Conservation (phyloP, 2,329 filamentous ascomycete genomes). For the Pseudogymnoascus sp. region DNA sequence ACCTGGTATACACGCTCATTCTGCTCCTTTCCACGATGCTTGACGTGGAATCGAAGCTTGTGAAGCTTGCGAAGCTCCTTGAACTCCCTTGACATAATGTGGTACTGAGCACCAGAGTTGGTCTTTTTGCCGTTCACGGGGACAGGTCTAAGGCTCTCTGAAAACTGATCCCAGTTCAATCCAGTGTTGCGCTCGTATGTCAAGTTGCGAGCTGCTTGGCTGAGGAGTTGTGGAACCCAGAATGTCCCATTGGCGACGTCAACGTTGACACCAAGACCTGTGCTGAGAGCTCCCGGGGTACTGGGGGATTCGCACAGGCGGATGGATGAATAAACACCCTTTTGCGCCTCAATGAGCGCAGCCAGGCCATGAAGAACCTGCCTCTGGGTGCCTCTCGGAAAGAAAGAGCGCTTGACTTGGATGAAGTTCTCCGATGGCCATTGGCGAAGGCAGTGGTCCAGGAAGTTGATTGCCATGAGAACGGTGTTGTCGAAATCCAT, state of each 20-base stretch:
- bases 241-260: constrained; percentile 91
- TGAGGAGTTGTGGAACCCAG: constrained; percentile 47
- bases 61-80: constrained; percentile 44
- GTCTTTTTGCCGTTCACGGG: constrained; percentile 18
- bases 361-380: constrained; percentile 41
- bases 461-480: constrained; percentile 76
- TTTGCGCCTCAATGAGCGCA: constrained; percentile 65
- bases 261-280: constrained; percentile 71
- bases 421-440: constrained; percentile 60
- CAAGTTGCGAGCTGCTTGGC: constrained; percentile 27
- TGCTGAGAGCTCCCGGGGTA: constrained; percentile 25
- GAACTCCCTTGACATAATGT: constrained; percentile 40
- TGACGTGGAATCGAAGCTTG: constrained; percentile 48
- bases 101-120: constrained; percentile 16
- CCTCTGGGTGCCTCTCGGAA: constrained; percentile 32
- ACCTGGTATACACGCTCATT: constrained; percentile 44
- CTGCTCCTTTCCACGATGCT: constrained; percentile 42
- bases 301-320: constrained; percentile 55
- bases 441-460: constrained; percentile 83
- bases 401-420: constrained; percentile 77
- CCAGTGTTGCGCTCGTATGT: constrained; percentile 21
- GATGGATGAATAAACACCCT: constrained; percentile 82
- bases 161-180: constrained; percentile 19
- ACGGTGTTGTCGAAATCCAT: constrained; percentile 56
- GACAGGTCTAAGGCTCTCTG: constrained; percentile 18